These are phyloP conservation scores for Fusarium duplospermum DNA, from an alignment of 2,329 filamentous ascomycete genomes.

Conservation along the genomic window DNA sequence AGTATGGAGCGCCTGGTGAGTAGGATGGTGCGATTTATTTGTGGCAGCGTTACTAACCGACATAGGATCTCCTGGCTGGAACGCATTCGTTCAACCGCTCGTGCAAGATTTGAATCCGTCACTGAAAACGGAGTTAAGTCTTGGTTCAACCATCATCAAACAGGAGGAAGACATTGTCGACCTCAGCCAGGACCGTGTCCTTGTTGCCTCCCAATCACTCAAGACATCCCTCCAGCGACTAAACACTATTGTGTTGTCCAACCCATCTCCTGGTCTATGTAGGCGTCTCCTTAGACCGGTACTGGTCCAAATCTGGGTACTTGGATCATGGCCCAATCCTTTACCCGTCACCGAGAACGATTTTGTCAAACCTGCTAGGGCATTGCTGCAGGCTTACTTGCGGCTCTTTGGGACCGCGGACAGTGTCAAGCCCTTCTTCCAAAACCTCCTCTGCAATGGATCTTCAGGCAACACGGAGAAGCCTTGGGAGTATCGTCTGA, in stretches of 20 bases:
- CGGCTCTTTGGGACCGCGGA: slow-evolving; percentile 65
- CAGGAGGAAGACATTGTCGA: slow-evolving; percentile 57
- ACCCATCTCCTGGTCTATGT: slow-evolving; percentile 74
- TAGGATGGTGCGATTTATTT: neutral
- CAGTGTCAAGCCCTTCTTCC: slow-evolving; percentile 61
- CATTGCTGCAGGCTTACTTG: slow-evolving; percentile 68
- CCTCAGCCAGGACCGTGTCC: slow-evolving; percentile 54
- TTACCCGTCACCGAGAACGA: slow-evolving; percentile 49
- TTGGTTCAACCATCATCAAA: slow-evolving; percentile 25
- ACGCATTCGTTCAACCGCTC: slow-evolving; percentile 69
- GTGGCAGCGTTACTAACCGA: neutral
- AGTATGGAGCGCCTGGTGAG: slow-evolving; percentile 71
- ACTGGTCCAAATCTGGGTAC: slow-evolving; percentile 71
- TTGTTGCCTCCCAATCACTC: slow-evolving; percentile 63
- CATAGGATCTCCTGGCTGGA: slow-evolving; percentile 70
- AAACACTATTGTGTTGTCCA: slow-evolving; percentile 67
- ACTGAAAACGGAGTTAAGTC: slow-evolving; percentile 19
- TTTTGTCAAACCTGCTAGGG: slow-evolving; percentile 59
- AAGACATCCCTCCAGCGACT: slow-evolving; percentile 65
- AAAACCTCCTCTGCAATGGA: slow-evolving; percentile 68
- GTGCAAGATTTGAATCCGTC: slow-evolving; percentile 63
- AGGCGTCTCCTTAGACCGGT: slow-evolving; percentile 70
- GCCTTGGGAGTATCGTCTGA: slow-evolving; percentile 65
- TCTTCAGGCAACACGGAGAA: slow-evolving; percentile 46
- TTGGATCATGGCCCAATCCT: slow-evolving; percentile 63